Conservation (phyloP, 352 stramenopile genomes). For the Globisporangium orthogonon region DNA sequence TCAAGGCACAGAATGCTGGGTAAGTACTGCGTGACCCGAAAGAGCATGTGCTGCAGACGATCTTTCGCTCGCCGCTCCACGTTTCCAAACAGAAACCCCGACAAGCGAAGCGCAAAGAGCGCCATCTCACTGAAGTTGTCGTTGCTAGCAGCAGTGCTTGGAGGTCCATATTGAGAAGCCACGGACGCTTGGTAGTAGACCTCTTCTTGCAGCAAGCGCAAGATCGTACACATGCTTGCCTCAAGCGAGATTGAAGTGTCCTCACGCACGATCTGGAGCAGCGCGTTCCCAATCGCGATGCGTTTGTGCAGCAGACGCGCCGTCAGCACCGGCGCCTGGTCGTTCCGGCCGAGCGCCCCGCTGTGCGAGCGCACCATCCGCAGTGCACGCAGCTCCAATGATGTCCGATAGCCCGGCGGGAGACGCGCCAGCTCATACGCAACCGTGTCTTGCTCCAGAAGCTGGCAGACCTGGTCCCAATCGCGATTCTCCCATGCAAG, state of each 20-base stretch:
- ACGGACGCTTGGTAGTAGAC: slow-evolving; percentile 24
- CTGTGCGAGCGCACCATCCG: slow-evolving; percentile 29
- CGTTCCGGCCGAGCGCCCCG: slow-evolving; percentile 11
- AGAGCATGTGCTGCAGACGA: slow-evolving; percentile 26
- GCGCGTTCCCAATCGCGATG: slow-evolving; percentile 38
- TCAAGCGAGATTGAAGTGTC: slow-evolving; percentile 20
- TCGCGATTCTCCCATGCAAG: slow-evolving; percentile 39
- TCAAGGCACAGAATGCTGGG: slow-evolving; percentile 16
- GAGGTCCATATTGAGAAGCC: background rate
- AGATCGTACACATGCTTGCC: slow-evolving; percentile 27
- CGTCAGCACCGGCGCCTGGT: slow-evolving; percentile 18
- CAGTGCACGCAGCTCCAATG: slow-evolving; percentile 45
- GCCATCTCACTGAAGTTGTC: slow-evolving; percentile 25
- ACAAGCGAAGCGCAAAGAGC: slow-evolving; percentile 26
- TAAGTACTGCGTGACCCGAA: slow-evolving; percentile 24
- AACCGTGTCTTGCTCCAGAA: slow-evolving; percentile 39
- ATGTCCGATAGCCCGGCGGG: slow-evolving; percentile 25
- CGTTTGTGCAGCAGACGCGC: slow-evolving; percentile 48
- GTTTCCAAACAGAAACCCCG: slow-evolving; percentile 24
- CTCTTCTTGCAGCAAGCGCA: slow-evolving; percentile 46
- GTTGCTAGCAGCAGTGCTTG: background rate
- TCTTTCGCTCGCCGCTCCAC: slow-evolving; percentile 11
- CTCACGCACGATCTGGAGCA: slow-evolving; percentile 21
- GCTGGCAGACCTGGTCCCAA: slow-evolving; percentile 41
- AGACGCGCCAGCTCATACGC: slow-evolving; percentile 27